Percentiles rank a stretch among this genome's conserved stretches.
Evolutionary conservation across 441 rosid species (phyloP).

Genomic region (Syzygium malaccense): DNA sequence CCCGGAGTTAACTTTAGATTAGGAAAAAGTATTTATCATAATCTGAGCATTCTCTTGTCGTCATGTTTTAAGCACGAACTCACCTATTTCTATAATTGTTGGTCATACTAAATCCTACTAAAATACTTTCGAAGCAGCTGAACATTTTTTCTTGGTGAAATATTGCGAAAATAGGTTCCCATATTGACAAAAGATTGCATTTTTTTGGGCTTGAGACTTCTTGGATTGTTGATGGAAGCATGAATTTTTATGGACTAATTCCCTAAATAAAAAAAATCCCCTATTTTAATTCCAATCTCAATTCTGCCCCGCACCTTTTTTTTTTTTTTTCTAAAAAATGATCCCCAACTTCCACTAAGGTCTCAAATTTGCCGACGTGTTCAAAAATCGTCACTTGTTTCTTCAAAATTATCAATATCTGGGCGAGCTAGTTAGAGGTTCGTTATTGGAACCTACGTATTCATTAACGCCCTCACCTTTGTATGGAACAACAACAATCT

Average conservation of each 20-base stretch:
- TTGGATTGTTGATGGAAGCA: background rate
- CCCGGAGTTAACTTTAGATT: background rate
- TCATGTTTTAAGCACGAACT: background rate
- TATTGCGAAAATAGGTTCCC: background rate
- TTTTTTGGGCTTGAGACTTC: fast-evolving
- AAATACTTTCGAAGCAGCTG: background rate
- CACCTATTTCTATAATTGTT: background rate
- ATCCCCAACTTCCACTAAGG: background rate
- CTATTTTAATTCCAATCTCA: background rate
- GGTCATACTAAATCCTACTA: background rate
- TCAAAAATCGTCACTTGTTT: background rate
- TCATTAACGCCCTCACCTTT: background rate
- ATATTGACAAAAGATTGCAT: fast-evolving
- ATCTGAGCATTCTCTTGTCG: background rate
- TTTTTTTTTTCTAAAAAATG: background rate
- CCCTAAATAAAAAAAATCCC: background rate
- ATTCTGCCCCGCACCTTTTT: fast-evolving
- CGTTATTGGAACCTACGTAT: fast-evolving
- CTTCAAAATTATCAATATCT: background rate
- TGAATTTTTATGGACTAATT: background rate
- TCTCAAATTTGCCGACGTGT: fast-evolving
- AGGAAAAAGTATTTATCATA: background rate
- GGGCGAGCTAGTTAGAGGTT: fast-evolving
- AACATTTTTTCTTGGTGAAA: background rate
- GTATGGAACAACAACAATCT: background rate